Percentiles rank a stretch among this genome's conserved stretches.
These are phyloP conservation scores for Phytophthora ramorum DNA, from an alignment of 352 stramenopile genomes.

Conservation along the genomic window DNA sequence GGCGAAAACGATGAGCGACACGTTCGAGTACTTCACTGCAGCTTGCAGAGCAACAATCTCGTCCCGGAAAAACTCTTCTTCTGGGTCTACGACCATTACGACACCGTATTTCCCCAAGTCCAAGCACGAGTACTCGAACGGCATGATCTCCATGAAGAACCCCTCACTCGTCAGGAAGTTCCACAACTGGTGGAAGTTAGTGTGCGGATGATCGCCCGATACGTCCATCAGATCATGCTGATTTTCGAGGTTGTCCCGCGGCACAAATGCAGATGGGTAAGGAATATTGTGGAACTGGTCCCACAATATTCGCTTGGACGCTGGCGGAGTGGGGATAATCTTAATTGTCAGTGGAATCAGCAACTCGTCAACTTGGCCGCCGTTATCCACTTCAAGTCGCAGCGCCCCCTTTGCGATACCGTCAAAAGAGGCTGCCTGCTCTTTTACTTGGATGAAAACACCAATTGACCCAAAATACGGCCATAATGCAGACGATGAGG, in stretches of 20 bases:
- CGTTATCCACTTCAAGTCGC: conserved; percentile 55
- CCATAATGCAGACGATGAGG: conserved; percentile 58
- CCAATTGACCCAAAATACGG: conserved; percentile 77
- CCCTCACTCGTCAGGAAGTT: conserved; percentile 67
- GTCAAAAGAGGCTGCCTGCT: conserved; percentile 42
- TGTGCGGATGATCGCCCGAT: conserved; percentile 84
- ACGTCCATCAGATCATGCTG: conserved; percentile 72
- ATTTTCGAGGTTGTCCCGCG: conserved; percentile 78
- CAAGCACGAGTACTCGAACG: conserved; percentile 82
- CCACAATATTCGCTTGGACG: conserved; percentile 76
- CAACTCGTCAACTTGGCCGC: conserved; percentile 46
- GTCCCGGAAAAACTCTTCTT: conserved; percentile 79
- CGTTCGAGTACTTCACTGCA: conserved; percentile 72
- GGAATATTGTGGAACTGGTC: conserved; percentile 91
- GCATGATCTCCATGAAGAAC: conserved; percentile 85
- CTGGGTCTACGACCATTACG: conserved; percentile 82
- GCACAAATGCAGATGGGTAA: conserved; percentile 86
- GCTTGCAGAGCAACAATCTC: conserved; percentile 65
- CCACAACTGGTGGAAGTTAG: conserved; percentile 89
- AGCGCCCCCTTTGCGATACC: conserved; percentile 54
- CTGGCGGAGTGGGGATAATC: conserved; percentile 55
- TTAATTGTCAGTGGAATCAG: conserved; percentile 53
- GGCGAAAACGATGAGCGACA: conserved; percentile 77
- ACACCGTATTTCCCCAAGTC: conserved; percentile 74
- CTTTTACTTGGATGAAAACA: conserved; percentile 73